These are phyloP conservation scores for Verticillium albo-atrum DNA, from an alignment of 2,329 filamentous ascomycete species.

Conservation along the genomic window DNA sequence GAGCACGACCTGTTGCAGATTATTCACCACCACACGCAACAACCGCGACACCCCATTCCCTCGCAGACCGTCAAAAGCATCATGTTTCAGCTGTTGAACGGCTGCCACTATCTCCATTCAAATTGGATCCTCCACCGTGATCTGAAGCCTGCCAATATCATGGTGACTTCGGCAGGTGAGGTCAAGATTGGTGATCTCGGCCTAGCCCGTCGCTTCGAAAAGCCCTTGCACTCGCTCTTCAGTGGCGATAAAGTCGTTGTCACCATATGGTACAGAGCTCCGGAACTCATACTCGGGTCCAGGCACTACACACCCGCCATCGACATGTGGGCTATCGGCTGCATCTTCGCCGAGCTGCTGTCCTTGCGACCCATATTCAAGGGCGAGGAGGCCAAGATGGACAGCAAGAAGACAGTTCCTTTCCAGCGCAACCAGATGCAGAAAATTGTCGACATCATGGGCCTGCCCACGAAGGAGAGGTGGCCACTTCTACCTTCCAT, in stretches of 20 bases:
- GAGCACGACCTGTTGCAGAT: constrained; percentile 97
- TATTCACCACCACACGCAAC: constrained; percentile 94
- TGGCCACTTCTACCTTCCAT: constrained; percentile 84
- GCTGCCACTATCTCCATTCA: constrained; percentile 87
- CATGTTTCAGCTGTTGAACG: constrained; percentile 92
- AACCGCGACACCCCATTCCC: constrained; percentile 82
- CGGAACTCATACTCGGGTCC: constrained; percentile 85
- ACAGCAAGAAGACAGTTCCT: constrained; percentile 93
- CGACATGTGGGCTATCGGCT: constrained; percentile 96
- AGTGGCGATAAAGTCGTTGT: constrained; percentile 97
- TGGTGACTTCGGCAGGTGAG: constrained; percentile 86
- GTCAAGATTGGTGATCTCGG: constrained; percentile 96
- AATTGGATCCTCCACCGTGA: constrained; percentile 98
- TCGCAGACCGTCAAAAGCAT: constrained; percentile 87
- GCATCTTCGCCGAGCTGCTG: constrained; percentile 93
- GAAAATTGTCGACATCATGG: constrained; percentile 96
- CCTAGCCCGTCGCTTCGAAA: constrained; percentile 87
- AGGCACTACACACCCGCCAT: constrained; percentile 97
- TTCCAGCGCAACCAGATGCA: constrained; percentile 99
- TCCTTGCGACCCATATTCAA: constrained; percentile 94
- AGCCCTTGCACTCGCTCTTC: constrained; percentile 87
- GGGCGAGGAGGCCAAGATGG: constrained; percentile 98
- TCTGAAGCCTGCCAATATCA: constrained; percentile 96
- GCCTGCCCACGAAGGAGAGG: constrained; percentile 78
- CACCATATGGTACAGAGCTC: constrained; percentile 97